Evolutionary conservation across 768 basidiomycete genomes (phyloP), one percentile per base, ranked within the genome.

Genomic region (Boletus reticuloceps): DNA sequence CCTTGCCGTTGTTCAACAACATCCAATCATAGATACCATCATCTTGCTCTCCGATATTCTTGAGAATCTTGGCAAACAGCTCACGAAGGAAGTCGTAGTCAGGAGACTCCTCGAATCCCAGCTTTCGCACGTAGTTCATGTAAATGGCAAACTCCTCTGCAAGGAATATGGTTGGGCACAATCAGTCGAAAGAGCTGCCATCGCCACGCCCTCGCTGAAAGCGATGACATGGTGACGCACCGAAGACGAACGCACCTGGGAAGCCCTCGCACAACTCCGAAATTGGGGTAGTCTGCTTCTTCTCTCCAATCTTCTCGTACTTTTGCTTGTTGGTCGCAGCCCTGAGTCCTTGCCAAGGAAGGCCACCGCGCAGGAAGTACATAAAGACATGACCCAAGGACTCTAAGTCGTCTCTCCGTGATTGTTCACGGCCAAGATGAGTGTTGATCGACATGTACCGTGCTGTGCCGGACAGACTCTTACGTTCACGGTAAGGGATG

Each of bases 361-460:
- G 80, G 19, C 94, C 94, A 25, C 96, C 96, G 6, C 96, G 83
- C 63, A 99, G 72, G 73, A 99, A 99, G 73, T 99, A 99, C 91
- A 99, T 98, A 78, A 98, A 98, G 43, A 99, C 97, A 71, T 99
- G 97, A 0, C 97, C 96, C 31, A 99, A 76, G 38, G 94, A 96
- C 74, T 99, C 96, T 31, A 99, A 73, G 71, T 99, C 96, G 69
- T 99, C 96, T 64, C 96, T 82, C 58, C 96, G 85, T 20, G 94
- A 96, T 70, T 90, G 86, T 76, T 96, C 95, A 58, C 96, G 87
- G 32, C 96, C 96, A 58, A 98, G 77, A 75, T 99, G 96, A 8
- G 96, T 99, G 70, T 99, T 99, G 80, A 98, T 99, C 46, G 90
- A 93, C 96, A 99, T 99, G 77, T 99, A 99, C 41, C 96, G 86